Evolutionary conservation across 192 early-diverging fungal genomes (phyloP).

Genomic region (Lunasporangiospora selenospora): DNA sequence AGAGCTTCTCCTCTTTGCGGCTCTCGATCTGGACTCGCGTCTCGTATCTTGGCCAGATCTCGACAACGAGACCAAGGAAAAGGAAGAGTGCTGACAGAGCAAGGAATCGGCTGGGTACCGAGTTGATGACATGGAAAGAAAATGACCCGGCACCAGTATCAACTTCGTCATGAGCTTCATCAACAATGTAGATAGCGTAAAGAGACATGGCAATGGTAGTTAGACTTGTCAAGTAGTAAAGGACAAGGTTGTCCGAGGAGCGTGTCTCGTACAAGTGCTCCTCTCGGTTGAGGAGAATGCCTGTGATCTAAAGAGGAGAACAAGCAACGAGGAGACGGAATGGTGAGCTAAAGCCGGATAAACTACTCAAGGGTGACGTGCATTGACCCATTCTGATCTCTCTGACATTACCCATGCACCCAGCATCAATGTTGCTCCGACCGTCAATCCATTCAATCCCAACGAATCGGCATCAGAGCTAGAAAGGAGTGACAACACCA

Average conservation of each 20-base stretch:
- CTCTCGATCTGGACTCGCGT: slow-evolving; percentile 10
- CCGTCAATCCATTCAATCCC: not conserved
- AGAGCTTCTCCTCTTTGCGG: slow-evolving; percentile 1
- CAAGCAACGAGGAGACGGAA: no score
- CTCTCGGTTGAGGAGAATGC: not conserved
- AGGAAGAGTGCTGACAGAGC: not conserved
- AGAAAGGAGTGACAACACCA: not conserved
- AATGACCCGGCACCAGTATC: no score
- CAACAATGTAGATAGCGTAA: slow-evolving; percentile 1
- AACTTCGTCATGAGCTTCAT: not conserved
- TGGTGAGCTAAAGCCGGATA: no score
- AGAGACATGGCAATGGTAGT: not conserved
- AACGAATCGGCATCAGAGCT: not conserved
- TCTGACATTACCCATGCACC: slow-evolving; percentile 9
- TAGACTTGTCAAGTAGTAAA: not conserved
- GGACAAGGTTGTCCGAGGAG: not conserved
- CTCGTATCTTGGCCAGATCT: not conserved
- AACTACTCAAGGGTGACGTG: no score
- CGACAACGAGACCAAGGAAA: not conserved
- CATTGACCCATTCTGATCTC: no score
- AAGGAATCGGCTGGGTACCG: no score
- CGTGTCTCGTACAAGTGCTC: slow-evolving; percentile 10
- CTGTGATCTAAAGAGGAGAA: not conserved
- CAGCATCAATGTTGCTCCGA: not conserved
- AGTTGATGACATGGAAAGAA: not conserved